Conservation (phyloP, 768 basidiomycete genomes). For the Flagelloscypha sp. region DNA sequence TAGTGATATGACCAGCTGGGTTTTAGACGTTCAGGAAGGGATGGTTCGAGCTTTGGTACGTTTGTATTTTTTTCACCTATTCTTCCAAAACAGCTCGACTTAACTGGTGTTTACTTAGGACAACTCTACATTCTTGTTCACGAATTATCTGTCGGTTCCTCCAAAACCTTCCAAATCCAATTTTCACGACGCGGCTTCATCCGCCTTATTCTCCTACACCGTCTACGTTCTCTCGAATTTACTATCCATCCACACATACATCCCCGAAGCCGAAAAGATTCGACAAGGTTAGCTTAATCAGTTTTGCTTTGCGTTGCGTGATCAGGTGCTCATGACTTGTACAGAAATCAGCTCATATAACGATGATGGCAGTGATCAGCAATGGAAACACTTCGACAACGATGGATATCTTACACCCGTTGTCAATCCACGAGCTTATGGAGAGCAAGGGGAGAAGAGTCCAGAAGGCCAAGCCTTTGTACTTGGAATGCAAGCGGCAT, state of each 20-base stretch:
- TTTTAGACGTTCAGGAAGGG: slow-evolving; percentile 62
- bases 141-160: slow-evolving; percentile 58
- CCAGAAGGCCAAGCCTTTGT: slow-evolving; percentile 80
- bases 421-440: slow-evolving; percentile 58
- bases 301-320: no score
- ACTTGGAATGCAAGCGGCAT: slow-evolving; percentile 65
- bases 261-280: slow-evolving; percentile 51
- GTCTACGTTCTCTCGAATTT: slow-evolving; percentile 67
- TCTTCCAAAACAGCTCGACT: slow-evolving; percentile 5
- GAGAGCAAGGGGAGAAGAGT: slow-evolving; percentile 39
- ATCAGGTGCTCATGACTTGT: no score
- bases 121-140: slow-evolving; percentile 47
- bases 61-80: slow-evolving; percentile 8
- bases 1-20: slow-evolving; percentile 54
- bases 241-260: slow-evolving; percentile 34
- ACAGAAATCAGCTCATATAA: no score
- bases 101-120: slow-evolving; percentile 16
- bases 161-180: slow-evolving; percentile 25
- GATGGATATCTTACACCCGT: slow-evolving; percentile 69
- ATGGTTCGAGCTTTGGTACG: slow-evolving; percentile 58
- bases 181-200: slow-evolving; percentile 68
- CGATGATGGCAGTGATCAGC: no score
- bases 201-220: slow-evolving; percentile 66
- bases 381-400: slow-evolving; percentile 42
- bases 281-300: no score